A percentile compares a stretch with the other conserved stretches of the same genome.
phyloP scores from a whole-genome alignment of 2,329 filamentous ascomycete species.

The Chalaropsis thielavioides region DNA sequence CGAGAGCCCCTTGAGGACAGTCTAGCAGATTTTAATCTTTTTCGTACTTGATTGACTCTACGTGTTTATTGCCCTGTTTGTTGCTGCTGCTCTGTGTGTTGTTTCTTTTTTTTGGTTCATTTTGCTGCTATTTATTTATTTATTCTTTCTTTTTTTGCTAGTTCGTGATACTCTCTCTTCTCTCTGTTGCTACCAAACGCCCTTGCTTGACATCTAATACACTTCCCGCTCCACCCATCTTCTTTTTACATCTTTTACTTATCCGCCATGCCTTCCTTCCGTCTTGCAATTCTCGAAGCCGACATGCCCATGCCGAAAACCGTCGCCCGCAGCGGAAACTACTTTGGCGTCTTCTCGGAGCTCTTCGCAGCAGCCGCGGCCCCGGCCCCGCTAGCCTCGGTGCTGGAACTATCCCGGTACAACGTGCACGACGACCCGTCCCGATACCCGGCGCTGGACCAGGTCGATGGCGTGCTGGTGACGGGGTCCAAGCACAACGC shows the following conservation, averaged over 20 bases:
- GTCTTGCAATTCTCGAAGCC: constrained; percentile 78
- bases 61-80: too few relatives aligned
- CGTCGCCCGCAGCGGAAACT: constrained; percentile 51
- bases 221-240: background rate
- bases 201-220: background rate
- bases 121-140: background rate
- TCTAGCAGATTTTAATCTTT: background rate
- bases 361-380: constrained; percentile 41
- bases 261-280: constrained; percentile 34
- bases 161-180: background rate
- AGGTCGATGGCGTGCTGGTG: constrained; percentile 70
- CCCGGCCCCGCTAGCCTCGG: constrained; percentile 29
- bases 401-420: constrained; percentile 48
- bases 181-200: too few relatives aligned
- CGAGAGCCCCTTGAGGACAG: background rate
- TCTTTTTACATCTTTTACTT: background rate
- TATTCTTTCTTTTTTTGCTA: background rate
- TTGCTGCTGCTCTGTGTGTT: background rate
- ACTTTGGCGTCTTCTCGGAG: constrained; percentile 53
- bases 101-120: background rate
- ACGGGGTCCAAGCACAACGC: constrained; percentile 63
- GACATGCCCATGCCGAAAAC: constrained; percentile 59
- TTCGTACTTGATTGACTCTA: too few relatives aligned
- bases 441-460: constrained; percentile 55
- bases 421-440: constrained; percentile 45